A percentile compares a stretch with the other conserved stretches of the same genome.
Conservation (phyloP, 1,284 basidiomycete genomes). For the Boletellus deceptivus region DNA sequence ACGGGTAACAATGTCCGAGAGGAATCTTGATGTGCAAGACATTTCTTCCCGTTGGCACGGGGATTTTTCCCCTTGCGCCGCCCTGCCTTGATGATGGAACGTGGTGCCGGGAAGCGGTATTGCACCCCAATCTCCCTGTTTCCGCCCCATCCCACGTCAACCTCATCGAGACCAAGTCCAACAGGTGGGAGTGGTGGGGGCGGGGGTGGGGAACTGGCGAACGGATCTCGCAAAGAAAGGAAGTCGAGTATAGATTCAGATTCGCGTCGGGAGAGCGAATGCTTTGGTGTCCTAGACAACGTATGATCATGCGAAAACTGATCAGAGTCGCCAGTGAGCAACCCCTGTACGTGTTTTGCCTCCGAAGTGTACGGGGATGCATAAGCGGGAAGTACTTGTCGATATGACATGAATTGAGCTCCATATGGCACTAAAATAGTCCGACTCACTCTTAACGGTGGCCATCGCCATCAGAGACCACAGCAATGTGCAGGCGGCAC, state of each 20-base stretch:
- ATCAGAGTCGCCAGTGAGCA: neutral
- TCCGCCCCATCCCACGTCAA: conserved; percentile 28
- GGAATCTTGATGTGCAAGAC: conserved; percentile 28
- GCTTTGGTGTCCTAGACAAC: conserved; percentile 15
- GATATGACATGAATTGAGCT: conserved; percentile 1
- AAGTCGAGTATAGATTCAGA: conserved; percentile 33
- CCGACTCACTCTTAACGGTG: conserved; percentile 25
- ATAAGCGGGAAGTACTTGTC: conserved; percentile 24
- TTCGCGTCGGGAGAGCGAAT: conserved; percentile 20
- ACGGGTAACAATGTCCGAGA: conserved; percentile 26
- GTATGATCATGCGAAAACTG: conserved; percentile 1
- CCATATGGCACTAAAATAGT: neutral
- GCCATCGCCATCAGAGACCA: conserved; percentile 26
- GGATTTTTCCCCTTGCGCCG: conserved; percentile 18
- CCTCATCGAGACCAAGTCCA: conserved; percentile 29
- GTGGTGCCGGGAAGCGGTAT: conserved; percentile 34
- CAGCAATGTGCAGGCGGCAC: conserved; percentile 20
- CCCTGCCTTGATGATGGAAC: conserved; percentile 26
- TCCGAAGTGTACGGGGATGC: conserved; percentile 6
- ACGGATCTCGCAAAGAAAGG: conserved; percentile 35
- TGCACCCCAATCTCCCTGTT: conserved; percentile 25
- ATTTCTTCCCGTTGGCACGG: conserved; percentile 18
- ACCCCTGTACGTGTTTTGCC: neutral
- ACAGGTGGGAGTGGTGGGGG: conserved; percentile 31
- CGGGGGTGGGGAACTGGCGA: conserved; percentile 32